Conservation (phyloP, 345 rosid species). For the Ceriops tagal region DNA sequence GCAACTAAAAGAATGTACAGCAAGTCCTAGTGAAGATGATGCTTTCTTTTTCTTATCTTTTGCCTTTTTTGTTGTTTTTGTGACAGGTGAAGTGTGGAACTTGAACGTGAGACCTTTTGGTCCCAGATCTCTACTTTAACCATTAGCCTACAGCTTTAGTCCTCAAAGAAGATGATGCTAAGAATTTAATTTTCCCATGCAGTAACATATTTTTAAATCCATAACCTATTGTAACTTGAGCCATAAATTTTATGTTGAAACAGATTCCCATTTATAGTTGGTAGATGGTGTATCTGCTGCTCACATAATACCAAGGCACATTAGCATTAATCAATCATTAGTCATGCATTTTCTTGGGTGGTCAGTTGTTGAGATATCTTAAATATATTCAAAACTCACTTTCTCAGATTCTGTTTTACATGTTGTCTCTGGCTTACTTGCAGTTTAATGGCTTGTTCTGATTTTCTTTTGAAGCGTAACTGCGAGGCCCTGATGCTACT, state of each 20-base stretch:
- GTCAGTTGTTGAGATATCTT: background rate
- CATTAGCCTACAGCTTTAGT: no score
- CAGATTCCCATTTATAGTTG: background rate
- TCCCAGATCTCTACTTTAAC: no score
- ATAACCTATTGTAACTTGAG: background rate
- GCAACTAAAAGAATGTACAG: no score
- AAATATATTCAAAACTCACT: background rate
- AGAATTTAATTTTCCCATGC: background rate
- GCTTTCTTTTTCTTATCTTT: no score
- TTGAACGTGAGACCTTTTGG: no score
- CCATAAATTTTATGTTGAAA: background rate
- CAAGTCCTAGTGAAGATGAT: no score
- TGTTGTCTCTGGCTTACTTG: conserved; percentile 9
- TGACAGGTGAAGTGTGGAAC: no score
- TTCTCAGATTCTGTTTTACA: conserved; percentile 7
- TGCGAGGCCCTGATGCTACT: conserved; percentile 96
- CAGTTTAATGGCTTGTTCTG: conserved; percentile 12
- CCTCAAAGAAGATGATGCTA: background rate
- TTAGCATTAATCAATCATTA: background rate
- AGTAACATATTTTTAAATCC: background rate
- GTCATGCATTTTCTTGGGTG: conserved; percentile 1
- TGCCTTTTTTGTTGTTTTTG: no score
- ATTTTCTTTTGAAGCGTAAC: conserved; percentile 63
- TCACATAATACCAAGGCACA: background rate
- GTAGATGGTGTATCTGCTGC: background rate